Conservation (phyloP, 495 filamentous ascomycete genomes). For the Penicillium flavigenum region DNA sequence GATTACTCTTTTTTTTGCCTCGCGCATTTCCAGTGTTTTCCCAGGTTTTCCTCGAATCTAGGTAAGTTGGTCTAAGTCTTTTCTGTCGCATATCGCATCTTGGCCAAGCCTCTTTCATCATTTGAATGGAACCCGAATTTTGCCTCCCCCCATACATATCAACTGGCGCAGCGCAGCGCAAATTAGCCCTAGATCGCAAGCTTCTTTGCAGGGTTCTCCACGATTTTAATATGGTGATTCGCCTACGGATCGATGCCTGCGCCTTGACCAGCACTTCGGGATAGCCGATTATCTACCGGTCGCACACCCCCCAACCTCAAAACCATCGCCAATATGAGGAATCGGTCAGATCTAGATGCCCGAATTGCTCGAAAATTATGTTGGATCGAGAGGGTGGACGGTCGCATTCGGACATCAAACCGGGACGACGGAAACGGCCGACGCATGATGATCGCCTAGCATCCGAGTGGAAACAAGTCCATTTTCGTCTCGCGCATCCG, state of each 20-base stretch:
- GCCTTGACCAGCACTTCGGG: conserved; percentile 17
- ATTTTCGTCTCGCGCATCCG: conserved; percentile 5
- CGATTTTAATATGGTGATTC: conserved; percentile 2
- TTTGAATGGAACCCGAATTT: background rate
- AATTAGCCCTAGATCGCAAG: background rate
- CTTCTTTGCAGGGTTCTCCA: conserved; percentile 1
- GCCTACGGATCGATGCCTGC: conserved; percentile 2
- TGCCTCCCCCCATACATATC: background rate
- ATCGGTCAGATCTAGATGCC: conserved; percentile 4
- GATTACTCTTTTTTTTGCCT: conserved; percentile 26
- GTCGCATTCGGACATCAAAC: conserved; percentile 24
- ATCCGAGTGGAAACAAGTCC: conserved; percentile 1
- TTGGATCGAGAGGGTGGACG: conserved; percentile 16
- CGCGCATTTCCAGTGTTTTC: conserved; percentile 33
- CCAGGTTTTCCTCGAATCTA: conserved; percentile 20
- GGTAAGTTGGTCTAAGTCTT: conserved; percentile 21
- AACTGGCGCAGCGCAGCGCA: background rate
- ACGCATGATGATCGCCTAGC: conserved; percentile 16
- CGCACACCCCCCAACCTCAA: background rate
- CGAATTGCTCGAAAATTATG: background rate
- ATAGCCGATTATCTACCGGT: conserved; percentile 10
- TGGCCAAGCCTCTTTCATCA: conserved; percentile 24
- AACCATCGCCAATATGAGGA: conserved; percentile 4
- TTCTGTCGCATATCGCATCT: conserved; percentile 7
- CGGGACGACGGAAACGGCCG: conserved; percentile 30